Base-by-base conservation (phyloP, 148 eudicot genomes). In the Silene conica region DNA sequence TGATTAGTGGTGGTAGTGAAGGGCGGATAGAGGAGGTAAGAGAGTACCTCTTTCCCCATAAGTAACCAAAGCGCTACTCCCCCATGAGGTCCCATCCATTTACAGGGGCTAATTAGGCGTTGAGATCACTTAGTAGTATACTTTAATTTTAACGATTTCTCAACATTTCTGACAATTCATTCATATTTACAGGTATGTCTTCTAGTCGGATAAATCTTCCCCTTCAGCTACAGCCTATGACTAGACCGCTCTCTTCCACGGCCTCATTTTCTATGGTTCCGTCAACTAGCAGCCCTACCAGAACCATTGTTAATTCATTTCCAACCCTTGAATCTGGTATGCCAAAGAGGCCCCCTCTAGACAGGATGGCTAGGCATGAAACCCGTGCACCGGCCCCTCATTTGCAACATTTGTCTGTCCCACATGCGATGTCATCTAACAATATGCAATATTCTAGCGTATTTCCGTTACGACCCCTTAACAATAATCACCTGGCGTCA, bases 371-470 rank as follows among this genome's bases (percentile, higher is more conserved):
- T 18, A 65, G 72, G 64, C 71, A 82, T 63, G 83, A 84, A 71
- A 48, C 79, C 26, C 89, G 83, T 69, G 82, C 84, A 69, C 83
- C 80, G 56, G 83, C 84, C 59, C 91, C 93, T 38, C 91, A 89
- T 67, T 82, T 85, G 61, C 92, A 80, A 58, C 63, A 80, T 70
- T 80, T 80, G 68, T 66, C 84, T n/a, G 63, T 79, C 45, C 63
- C 81, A 68, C 14, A 62, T 16, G 62, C 79, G 15, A 18, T 38
- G 41, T 58, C 89, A 28, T 67, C 79, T 12, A 67, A 67, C 58
- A 74, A 34, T 43, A 31, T 67, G 31, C 23, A 80, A 20, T 65
- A 78, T 20, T 67, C 64, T 41, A 57, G 73, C 38, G 55, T 76
- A 25, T 70, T 79, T 28, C 41, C 69, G 67, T 81, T 75, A 20